These are phyloP conservation scores for Stephania cephalantha DNA, from an alignment of 164 flowering plant species.

Conservation along the genomic window DNA sequence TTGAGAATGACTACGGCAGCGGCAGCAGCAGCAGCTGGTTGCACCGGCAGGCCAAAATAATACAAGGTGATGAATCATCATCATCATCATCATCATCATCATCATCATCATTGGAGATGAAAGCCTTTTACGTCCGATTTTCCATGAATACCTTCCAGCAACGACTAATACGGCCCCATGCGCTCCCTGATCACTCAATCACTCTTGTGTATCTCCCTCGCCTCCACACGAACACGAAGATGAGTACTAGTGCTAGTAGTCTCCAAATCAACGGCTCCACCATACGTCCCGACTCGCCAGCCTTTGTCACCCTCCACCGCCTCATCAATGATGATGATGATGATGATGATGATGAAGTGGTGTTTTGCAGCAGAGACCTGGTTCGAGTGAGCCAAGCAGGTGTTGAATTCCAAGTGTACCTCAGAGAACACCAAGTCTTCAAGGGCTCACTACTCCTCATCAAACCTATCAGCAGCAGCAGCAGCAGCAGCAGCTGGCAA, in stretches of 20 bases:
- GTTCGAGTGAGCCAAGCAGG: conserved; percentile 44
- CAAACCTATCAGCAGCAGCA: conserved; percentile 28
- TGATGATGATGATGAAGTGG: conserved; percentile 8
- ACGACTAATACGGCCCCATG: neutral
- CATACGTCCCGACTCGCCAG: conserved; percentile 44
- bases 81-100: conserved; percentile 7
- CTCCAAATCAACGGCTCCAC: conserved; percentile 39
- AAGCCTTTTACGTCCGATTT: conserved; percentile 35
- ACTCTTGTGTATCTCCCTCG: conserved; percentile 61
- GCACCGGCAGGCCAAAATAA: conserved; percentile 4
- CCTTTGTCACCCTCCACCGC: conserved; percentile 55
- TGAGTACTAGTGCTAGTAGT: conserved; percentile 18
- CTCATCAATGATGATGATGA: conserved; percentile 12
- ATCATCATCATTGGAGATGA: conserved; percentile 26
- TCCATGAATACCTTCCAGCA: conserved; percentile 6
- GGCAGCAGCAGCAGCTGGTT: conserved; percentile 2
- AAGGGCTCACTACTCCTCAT: conserved; percentile 27
- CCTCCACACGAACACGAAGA: too few relatives aligned
- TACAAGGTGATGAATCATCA: neutral
- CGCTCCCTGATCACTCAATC: conserved; percentile 31
- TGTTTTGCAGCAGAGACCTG: conserved; percentile 40
- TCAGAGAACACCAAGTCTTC: conserved; percentile 46
- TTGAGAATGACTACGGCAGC: conserved; percentile 12
- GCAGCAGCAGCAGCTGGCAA: conserved; percentile 32
- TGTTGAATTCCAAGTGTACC: conserved; percentile 50